Base-by-base conservation (phyloP, 2,329 filamentous ascomycete genomes). In the Fusarium virguliforme region DNA sequence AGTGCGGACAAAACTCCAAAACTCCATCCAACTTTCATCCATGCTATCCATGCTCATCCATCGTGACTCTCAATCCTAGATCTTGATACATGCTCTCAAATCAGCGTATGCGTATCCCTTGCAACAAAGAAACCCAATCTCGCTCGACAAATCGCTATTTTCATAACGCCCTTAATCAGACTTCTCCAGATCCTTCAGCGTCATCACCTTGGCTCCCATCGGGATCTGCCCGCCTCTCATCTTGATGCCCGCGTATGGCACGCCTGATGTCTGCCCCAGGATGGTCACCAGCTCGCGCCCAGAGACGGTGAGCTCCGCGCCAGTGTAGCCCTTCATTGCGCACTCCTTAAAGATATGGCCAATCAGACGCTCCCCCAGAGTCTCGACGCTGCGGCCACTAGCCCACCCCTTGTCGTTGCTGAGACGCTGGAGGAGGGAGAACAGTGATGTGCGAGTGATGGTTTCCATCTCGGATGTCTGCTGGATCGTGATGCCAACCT, bases 381-480 rank as follows among this genome's bases (percentile, higher is more conserved):
- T 87, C 50, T 87, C 80, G 1, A 92, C 84, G 62, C 92, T 90
- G 2, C 90, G 84, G 0, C 86, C 89, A 70, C 88, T 92, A 0
- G 85, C 90, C 88, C 90, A 92, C 26, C 82, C 83, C 6, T 83
- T 77, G 15, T 87, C 80, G 1, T 69, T 69, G 0, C 83, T 78
- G 1, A 91, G 79, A 0, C 73, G 64, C 0, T 76, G 65, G 53
- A 91, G 86, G 0, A 77, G 76, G 3, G 75, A 58, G 18, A 82
- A 57, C 32, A 74, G 74, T 48, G 64, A 77, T 61, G 63, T 76
- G 26, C 77, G 76, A 24, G 73, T 76, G 48, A 72, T 71, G 1
- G 68, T 67, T 9, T 75, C 75, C 57, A 63, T 70, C 40, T 72
- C 65, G 7, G 73, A 68, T 8, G 70, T 77, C 38, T 74, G 65